A percentile compares a stretch with the other conserved stretches of the same genome.
Conservation (phyloP, 371 early-diverging fungal genomes). For the Entomophthora muscae region DNA sequence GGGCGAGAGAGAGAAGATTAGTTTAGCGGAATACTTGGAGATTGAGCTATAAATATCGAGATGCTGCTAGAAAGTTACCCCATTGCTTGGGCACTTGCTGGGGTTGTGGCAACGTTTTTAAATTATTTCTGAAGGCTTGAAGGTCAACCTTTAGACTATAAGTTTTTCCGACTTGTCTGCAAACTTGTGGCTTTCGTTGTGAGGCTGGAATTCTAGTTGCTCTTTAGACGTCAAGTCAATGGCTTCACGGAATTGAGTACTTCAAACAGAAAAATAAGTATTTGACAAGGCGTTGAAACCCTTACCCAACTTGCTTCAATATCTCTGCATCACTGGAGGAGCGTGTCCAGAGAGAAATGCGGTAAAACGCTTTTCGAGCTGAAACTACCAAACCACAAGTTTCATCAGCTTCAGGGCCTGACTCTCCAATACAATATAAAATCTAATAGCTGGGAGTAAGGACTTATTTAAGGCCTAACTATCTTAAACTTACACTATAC, state of each 20-base stretch:
- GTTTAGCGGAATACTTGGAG: no score
- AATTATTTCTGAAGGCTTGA: no score
- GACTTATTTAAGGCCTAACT: no score
- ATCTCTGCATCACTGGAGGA: constrained; percentile 45
- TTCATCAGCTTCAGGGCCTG: constrained; percentile 53
- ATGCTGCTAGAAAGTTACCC: no score
- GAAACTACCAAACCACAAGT: constrained; percentile 86
- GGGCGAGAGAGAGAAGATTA: no score
- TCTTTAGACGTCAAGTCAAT: constrained; percentile 17
- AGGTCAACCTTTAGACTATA: background rate
- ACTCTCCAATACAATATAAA: constrained; percentile 82
- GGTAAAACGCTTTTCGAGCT: constrained; percentile 59
- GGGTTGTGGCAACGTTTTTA: no score
- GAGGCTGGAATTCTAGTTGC: constrained; percentile 20
- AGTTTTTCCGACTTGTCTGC: background rate
- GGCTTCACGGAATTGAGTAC: constrained; percentile 31
- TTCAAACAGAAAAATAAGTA: constrained; percentile 9
- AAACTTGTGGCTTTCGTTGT: constrained; percentile 11
- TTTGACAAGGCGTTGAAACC: background rate
- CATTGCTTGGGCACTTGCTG: no score
- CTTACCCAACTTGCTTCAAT: constrained; percentile 44
- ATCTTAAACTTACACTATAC: constrained; percentile 46
- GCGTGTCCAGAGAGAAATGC: constrained; percentile 82
- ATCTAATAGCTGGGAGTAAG: constrained; percentile 22
- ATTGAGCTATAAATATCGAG: no score